phyloP scores from a whole-genome alignment of 805 yeast species.

The Cephaloascus fragrans region DNA sequence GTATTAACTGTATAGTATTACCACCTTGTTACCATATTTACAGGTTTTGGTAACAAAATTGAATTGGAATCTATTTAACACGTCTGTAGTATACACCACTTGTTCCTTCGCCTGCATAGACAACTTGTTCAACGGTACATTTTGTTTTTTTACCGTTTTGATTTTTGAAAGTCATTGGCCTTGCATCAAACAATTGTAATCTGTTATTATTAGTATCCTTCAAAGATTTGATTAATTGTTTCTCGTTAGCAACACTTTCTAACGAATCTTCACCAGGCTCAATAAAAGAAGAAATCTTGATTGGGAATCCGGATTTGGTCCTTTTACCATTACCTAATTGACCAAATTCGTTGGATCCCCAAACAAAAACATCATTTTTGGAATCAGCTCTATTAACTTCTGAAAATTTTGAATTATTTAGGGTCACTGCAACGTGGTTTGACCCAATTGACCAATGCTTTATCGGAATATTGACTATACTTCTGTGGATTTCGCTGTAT shows the following conservation, averaged over 20 bases:
- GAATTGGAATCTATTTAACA: no score
- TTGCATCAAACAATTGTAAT: constrained; percentile 27
- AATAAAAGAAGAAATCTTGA: constrained; percentile 40
- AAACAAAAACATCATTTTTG: constrained; percentile 49
- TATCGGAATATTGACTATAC: constrained; percentile 36
- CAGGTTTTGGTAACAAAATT: no score
- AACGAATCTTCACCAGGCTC: constrained; percentile 37
- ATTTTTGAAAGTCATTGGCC: constrained; percentile 8
- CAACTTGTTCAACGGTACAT: constrained; percentile 36
- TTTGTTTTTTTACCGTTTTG: constrained; percentile 13
- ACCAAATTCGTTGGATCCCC: constrained; percentile 82
- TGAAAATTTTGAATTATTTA: constrained; percentile 31
- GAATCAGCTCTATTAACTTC: not conserved
- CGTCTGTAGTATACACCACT: constrained; percentile 55
- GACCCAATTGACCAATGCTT: constrained; percentile 49
- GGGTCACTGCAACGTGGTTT: constrained; percentile 53
- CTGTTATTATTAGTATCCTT: constrained; percentile 29
- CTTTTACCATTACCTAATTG: constrained; percentile 81
- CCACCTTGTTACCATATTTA: no score
- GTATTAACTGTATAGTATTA: no score
- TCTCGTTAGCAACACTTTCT: constrained; percentile 6
- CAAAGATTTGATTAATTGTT: constrained; percentile 17
- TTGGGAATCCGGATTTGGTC: constrained; percentile 47
- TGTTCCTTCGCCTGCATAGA: constrained; percentile 52
- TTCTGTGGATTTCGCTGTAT: constrained; percentile 36